A percentile compares a stretch with the other conserved stretches of the same genome.
Conservation (phyloP, 1,139 yeast genomes). For the Yamadazyma triangularis region DNA sequence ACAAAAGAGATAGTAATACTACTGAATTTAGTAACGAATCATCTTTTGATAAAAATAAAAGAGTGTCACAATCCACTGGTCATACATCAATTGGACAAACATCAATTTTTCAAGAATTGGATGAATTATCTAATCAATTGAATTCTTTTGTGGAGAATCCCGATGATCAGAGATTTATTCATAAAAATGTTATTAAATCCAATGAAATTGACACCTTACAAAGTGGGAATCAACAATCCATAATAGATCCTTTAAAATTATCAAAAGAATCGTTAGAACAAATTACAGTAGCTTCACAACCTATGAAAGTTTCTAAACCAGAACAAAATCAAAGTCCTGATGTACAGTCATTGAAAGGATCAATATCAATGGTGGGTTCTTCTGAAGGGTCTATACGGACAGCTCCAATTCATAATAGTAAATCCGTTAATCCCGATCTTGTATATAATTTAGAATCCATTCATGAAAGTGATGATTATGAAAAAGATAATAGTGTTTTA, state of each 20-base stretch:
- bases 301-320: not conserved
- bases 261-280: conserved; percentile 2
- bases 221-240: not conserved
- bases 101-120: conserved; percentile 26
- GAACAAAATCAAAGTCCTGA: conserved; percentile 12
- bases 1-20: conserved; percentile 8
- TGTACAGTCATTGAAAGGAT: conserved; percentile 23
- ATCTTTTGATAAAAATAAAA: conserved; percentile 8
- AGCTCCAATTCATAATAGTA: not conserved
- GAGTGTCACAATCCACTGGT: conserved; percentile 24
- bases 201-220: conserved; percentile 1
- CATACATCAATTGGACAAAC: conserved; percentile 26
- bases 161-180: conserved; percentile 10
- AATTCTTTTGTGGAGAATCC: conserved; percentile 15
- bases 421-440: not conserved
- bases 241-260: not conserved
- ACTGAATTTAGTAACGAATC: conserved; percentile 7
- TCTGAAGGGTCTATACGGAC: not conserved
- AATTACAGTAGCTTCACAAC: not conserved
- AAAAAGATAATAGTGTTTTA: too few species aligned
- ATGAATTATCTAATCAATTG: conserved; percentile 28
- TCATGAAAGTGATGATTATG: too few species aligned
- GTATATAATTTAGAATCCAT: conserved; percentile 2
- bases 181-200: conserved; percentile 11
- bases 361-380: conserved; percentile 11